A percentile compares a stretch with the other conserved stretches of the same genome.
phyloP scores from a whole-genome alignment of 2,329 filamentous ascomycete species.

The Aureobasidium sp. region DNA sequence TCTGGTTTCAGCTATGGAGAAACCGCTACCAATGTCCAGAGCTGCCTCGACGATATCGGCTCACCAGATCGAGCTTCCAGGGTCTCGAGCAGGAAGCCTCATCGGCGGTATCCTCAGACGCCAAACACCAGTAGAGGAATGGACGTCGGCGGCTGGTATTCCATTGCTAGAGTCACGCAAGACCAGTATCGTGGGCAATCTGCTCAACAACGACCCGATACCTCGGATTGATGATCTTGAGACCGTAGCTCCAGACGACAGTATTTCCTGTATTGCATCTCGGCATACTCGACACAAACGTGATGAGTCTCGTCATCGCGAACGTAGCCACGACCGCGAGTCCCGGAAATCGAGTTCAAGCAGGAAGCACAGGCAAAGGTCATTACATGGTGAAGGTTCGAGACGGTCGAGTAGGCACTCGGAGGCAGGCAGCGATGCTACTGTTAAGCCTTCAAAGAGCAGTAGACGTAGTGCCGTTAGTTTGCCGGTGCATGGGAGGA shows the following conservation, averaged over 20 bases:
- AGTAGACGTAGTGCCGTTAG: slow-evolving; percentile 26
- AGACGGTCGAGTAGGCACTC: slow-evolving; percentile 16
- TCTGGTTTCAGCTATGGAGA: slow-evolving; percentile 13
- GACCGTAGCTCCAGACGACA: slow-evolving; percentile 41
- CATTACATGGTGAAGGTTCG: slow-evolving; percentile 17
- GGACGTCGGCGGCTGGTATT: slow-evolving; percentile 1
- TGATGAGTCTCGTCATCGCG: background rate
- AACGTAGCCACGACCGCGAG: slow-evolving; percentile 7
- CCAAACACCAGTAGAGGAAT: background rate
- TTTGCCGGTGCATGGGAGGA: slow-evolving; percentile 30
- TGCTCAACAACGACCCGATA: background rate
- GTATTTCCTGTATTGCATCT: slow-evolving; percentile 35
- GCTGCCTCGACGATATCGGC: slow-evolving; percentile 17
- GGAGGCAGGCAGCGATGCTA: slow-evolving; percentile 21
- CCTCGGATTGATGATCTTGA: slow-evolving; percentile 30
- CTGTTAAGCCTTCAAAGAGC: slow-evolving; percentile 21
- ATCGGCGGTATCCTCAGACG: background rate
- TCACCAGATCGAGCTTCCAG: slow-evolving; percentile 14
- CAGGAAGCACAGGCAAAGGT: slow-evolving; percentile 13
- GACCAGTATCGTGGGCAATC: slow-evolving; percentile 13
- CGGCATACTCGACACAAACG: background rate
- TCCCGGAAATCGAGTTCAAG: slow-evolving; percentile 8
- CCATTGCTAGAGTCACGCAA: slow-evolving; percentile 20
- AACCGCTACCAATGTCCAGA: background rate
- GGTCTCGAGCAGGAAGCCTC: slow-evolving; percentile 11